Percentiles rank a stretch among this genome's conserved stretches.
These are phyloP conservation scores for Intubia oerlemansii DNA, from an alignment of 2,329 filamentous ascomycete species.

Conservation along the genomic window DNA sequence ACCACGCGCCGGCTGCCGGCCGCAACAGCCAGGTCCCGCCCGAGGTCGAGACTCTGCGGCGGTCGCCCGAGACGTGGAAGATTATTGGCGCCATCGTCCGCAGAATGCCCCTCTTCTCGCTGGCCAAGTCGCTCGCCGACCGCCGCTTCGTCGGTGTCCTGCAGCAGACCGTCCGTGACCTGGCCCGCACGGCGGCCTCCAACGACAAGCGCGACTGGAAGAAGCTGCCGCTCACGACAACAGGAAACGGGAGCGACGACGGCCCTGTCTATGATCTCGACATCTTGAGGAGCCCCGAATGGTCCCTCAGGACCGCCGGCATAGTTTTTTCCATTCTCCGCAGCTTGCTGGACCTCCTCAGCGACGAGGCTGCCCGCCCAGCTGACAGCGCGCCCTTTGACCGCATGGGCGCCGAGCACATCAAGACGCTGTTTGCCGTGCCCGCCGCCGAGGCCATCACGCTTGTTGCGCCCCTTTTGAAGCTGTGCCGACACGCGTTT, in stretches of 20 bases:
- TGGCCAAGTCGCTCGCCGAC: constrained; percentile 51
- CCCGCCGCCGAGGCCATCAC: constrained; percentile 24
- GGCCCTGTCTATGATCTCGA: constrained; percentile 20
- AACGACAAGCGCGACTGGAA: constrained; percentile 3
- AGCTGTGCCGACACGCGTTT: constrained; percentile 21
- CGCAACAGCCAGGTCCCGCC: constrained; percentile 11
- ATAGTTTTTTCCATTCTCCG: constrained; percentile 25
- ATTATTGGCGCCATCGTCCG: constrained; percentile 39
- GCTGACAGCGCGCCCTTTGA: constrained; percentile 13
- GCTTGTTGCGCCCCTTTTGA: constrained; percentile 23
- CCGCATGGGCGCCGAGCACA: constrained; percentile 33
- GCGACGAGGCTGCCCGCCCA: constrained; percentile 8
- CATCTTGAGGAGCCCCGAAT: too few relatives aligned
- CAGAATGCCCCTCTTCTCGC: constrained; percentile 44
- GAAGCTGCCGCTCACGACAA: constrained; percentile 18
- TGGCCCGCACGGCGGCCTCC: constrained; percentile 12
- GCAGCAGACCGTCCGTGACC: constrained; percentile 41
- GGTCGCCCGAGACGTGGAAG: constrained; percentile 36
- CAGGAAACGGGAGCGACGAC: constrained; percentile 25
- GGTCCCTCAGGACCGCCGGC: too few relatives aligned
- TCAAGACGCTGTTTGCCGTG: constrained; percentile 32
- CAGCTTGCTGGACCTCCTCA: constrained; percentile 23
- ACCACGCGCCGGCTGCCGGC: constrained; percentile 19
- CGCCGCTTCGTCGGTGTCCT: constrained; percentile 45
- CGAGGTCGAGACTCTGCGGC: constrained; percentile 27